A percentile compares a stretch with the other conserved stretches of the same genome.
Evolutionary conservation across 306 rosid genomes (phyloP).

Genomic region (Cucurbita argyrosperma): DNA sequence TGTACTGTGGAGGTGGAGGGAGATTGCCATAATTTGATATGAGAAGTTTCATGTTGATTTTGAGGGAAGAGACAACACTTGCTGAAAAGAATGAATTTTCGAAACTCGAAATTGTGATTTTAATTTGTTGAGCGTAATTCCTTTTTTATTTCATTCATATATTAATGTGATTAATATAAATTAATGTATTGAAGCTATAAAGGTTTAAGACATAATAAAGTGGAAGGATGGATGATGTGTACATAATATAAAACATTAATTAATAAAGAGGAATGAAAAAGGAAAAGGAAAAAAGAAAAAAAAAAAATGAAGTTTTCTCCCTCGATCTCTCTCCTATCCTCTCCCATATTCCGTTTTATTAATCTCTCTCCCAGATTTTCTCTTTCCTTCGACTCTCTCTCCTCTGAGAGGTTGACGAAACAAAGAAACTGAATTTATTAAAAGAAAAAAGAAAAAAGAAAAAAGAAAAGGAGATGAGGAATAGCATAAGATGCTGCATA

Average conservation of each 20-base stretch:
- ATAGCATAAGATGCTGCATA: constrained; percentile 75
- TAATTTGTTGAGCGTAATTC: too few species aligned
- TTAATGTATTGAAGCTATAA: too few species aligned
- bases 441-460: background rate
- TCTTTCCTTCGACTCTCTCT: background rate
- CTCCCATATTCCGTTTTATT: background rate
- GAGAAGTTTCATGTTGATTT: too few species aligned
- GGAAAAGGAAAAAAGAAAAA: background rate
- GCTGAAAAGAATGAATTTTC: too few species aligned
- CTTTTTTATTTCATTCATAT: too few species aligned
- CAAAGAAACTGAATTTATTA: background rate
- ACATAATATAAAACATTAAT: background rate
- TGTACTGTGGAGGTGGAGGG: rapidly evolving
- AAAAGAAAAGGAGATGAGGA: constrained; percentile 31
- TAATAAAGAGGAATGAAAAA: background rate
- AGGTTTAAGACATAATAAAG: too few species aligned
- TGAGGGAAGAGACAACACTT: too few species aligned
- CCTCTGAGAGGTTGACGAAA: background rate
- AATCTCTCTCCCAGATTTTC: background rate
- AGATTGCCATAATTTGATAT: too few species aligned
- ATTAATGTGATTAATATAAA: too few species aligned
- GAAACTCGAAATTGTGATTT: too few species aligned
- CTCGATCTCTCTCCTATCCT: background rate
- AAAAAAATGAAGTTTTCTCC: background rate
- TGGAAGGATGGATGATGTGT: background rate